A percentile compares a stretch with the other conserved stretches of the same genome.
phyloP scores from a whole-genome alignment of 2,329 filamentous ascomycete genomes.

The Aspergillus aculeatinus region DNA sequence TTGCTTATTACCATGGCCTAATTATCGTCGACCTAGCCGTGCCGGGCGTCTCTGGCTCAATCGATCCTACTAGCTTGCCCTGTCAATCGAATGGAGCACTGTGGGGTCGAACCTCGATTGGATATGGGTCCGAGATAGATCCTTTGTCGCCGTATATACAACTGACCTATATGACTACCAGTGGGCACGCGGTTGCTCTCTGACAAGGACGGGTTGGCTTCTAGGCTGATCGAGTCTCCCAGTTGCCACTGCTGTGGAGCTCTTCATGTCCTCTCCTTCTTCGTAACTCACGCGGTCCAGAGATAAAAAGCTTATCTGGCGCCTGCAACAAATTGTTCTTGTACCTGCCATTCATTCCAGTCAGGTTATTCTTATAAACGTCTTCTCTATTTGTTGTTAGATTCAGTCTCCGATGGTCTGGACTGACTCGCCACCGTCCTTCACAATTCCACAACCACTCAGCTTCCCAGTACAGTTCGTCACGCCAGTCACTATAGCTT shows the following conservation, averaged over 20 bases:
- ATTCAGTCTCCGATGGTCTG: slow-evolving; percentile 5
- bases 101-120: slow-evolving; percentile 15
- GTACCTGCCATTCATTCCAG: background rate
- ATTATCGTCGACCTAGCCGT: slow-evolving; percentile 16
- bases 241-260: slow-evolving; percentile 16
- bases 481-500: slow-evolving; percentile 9
- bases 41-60: slow-evolving; percentile 14
- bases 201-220: slow-evolving; percentile 16
- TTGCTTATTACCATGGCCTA: slow-evolving; percentile 14
- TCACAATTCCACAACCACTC: background rate
- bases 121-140: slow-evolving; percentile 9
- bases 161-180: slow-evolving; percentile 15
- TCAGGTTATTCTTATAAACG: slow-evolving; percentile 7
- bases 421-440: background rate
- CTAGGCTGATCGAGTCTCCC: slow-evolving; percentile 8
- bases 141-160: slow-evolving; percentile 19
- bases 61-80: slow-evolving; percentile 17
- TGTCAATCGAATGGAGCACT: slow-evolving; percentile 11
- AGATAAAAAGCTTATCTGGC: slow-evolving; percentile 21
- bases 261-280: slow-evolving; percentile 13
- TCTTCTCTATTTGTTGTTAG: slow-evolving; percentile 7
- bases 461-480: slow-evolving; percentile 4
- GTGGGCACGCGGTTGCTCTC: slow-evolving; percentile 15
- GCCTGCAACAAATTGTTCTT: slow-evolving; percentile 1
- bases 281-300: slow-evolving; percentile 15